Conservation (phyloP, 768 basidiomycete genomes). For the Collybiopsis confluens region DNA sequence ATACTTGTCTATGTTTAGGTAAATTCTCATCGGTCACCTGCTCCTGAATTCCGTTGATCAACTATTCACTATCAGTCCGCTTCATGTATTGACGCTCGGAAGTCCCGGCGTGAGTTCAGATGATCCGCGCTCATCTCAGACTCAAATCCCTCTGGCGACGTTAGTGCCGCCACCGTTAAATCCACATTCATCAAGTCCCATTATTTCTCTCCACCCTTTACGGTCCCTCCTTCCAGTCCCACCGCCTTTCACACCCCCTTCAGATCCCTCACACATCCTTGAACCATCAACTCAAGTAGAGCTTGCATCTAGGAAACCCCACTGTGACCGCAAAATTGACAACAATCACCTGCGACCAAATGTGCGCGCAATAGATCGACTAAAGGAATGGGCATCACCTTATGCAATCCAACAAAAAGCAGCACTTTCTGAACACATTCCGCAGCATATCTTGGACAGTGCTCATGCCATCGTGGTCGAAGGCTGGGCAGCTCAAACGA, state of each 20-base stretch:
- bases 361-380: no score
- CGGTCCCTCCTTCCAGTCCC: no score
- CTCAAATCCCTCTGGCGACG: neutral
- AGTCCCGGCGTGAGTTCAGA: neutral
- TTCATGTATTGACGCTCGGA: neutral
- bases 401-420: neutral
- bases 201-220: no score
- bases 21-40: no score
- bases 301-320: no score
- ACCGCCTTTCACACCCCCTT: no score
- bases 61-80: neutral
- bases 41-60: slow-evolving; percentile 3
- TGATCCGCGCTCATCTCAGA: neutral
- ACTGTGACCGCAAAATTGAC: no score
- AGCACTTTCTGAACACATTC: neutral
- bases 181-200: neutral
- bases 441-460: neutral
- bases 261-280: neutral
- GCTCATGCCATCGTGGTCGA: slow-evolving; percentile 1
- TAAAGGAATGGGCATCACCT: no score
- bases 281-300: neutral
- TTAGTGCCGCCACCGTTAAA: neutral
- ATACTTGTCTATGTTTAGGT: neutral
- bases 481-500: slow-evolving; percentile 11
- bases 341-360: no score